phyloP scores from a whole-genome alignment of 1,284 basidiomycete genomes.

The Xerocomus amazonicus region DNA sequence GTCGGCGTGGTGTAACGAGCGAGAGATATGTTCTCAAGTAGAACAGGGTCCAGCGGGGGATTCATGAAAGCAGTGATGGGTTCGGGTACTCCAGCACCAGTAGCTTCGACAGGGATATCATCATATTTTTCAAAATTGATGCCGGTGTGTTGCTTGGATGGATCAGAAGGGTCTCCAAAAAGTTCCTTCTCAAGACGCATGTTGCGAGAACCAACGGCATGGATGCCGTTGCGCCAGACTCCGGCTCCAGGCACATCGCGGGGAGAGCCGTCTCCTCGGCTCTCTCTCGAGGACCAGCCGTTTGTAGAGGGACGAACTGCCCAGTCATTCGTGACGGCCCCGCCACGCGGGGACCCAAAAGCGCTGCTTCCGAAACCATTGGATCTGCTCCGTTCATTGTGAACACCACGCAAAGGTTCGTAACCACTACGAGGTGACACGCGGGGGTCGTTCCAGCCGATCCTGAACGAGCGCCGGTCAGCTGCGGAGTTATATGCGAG shows the following conservation, averaged over 20 bases:
- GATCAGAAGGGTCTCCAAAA: constrained; percentile 87
- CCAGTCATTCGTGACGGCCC: constrained; percentile 45
- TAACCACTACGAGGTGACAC: constrained; percentile 57
- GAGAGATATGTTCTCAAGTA: constrained; percentile 92
- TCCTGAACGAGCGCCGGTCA: constrained; percentile 39
- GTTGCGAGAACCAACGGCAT: constrained; percentile 80
- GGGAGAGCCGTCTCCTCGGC: constrained; percentile 40
- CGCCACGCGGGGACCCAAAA: constrained; percentile 38
- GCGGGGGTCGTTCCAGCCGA: constrained; percentile 72
- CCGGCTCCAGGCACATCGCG: constrained; percentile 69
- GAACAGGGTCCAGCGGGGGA: constrained; percentile 89
- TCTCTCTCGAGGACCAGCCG: constrained; percentile 37
- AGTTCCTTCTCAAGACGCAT: constrained; percentile 92
- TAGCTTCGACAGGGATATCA: constrained; percentile 99
- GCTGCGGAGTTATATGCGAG: constrained; percentile 7
- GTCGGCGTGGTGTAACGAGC: constrained; percentile 95
- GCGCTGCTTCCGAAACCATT: constrained; percentile 36
- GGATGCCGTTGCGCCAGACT: constrained; percentile 86
- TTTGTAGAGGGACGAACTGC: constrained; percentile 39
- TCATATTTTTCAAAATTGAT: constrained; percentile 99
- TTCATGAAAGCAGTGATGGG: constrained; percentile 85
- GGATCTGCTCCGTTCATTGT: constrained; percentile 45
- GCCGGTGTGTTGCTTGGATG: constrained; percentile 85
- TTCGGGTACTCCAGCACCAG: constrained; percentile 92
- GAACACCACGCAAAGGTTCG: constrained; percentile 44